phyloP scores from a whole-genome alignment of 345 rosid genomes.

The Citrus sp. region DNA sequence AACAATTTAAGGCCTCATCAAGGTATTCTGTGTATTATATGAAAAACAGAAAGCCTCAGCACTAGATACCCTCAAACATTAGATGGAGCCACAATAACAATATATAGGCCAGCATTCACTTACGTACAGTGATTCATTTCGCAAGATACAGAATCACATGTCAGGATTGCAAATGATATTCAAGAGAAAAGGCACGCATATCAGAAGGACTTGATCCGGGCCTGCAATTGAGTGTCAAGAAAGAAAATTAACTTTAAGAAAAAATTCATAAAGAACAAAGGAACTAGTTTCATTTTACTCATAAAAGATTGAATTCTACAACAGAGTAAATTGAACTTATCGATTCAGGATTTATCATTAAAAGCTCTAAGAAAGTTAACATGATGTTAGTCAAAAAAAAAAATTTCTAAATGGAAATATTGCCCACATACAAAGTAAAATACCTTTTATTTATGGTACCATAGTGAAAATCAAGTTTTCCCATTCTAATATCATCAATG shows the following conservation, averaged over 20 bases:
- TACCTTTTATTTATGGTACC: slow-evolving; percentile 92
- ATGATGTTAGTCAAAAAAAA: too few relatives aligned
- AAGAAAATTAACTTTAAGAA: slow-evolving; percentile 3
- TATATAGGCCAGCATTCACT: neutral
- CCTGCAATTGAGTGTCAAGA: slow-evolving; percentile 38
- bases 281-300: neutral
- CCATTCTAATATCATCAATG: slow-evolving; percentile 66
- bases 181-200: slow-evolving; percentile 73
- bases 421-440: neutral
- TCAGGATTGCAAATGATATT: slow-evolving; percentile 71
- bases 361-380: neutral
- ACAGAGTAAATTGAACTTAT: neutral
- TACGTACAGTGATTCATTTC: neutral
- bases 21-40: neutral
- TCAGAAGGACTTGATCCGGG: slow-evolving; percentile 93
- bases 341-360: neutral
- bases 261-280: neutral
- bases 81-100: too few relatives aligned
- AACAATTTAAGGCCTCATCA: neutral
- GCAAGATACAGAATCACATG: slow-evolving; percentile 2
- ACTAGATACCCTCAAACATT: neutral
- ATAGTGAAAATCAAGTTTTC: slow-evolving; percentile 73
- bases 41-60: neutral
- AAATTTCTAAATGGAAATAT: neutral
- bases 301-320: neutral